Conservation (phyloP, 139 green algal genomes). For the Asterochloris sp. region DNA sequence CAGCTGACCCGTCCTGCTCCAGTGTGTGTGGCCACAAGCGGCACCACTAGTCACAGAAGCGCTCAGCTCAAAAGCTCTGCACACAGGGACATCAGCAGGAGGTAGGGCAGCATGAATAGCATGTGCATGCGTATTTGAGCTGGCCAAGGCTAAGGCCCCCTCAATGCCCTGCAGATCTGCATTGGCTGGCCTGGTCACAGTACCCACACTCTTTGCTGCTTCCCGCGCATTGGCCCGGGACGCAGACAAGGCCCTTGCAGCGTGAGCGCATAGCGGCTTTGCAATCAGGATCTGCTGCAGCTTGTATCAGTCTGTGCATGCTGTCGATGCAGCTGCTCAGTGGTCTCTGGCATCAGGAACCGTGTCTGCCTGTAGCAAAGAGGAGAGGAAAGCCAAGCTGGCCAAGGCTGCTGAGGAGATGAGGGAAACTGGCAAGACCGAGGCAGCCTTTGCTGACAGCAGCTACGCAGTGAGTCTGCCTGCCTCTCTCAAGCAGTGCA, state of each 20-base stretch:
- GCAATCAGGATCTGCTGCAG: neutral
- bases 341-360: neutral
- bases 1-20: too few relatives aligned
- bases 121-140: too few relatives aligned
- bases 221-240: slow-evolving; percentile 5
- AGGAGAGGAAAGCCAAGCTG: slow-evolving; percentile 3
- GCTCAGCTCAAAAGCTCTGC: too few relatives aligned
- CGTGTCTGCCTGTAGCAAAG: neutral
- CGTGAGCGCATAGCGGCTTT: neutral
- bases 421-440: slow-evolving; percentile 17
- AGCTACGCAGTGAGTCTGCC: slow-evolving; percentile 6
- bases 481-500: too few relatives aligned
- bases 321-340: neutral
- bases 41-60: too few relatives aligned
- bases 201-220: neutral
- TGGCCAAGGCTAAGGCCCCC: too few relatives aligned
- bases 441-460: slow-evolving; percentile 9
- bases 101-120: too few relatives aligned
- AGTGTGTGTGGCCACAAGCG: too few relatives aligned
- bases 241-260: slow-evolving; percentile 5
- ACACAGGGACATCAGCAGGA: too few relatives aligned
- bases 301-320: neutral
- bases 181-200: neutral
- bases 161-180: neutral
- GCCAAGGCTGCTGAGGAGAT: slow-evolving; percentile 7